Base-by-base conservation (phyloP, 306 rosid species). In the Mimosa bimucronata region DNA sequence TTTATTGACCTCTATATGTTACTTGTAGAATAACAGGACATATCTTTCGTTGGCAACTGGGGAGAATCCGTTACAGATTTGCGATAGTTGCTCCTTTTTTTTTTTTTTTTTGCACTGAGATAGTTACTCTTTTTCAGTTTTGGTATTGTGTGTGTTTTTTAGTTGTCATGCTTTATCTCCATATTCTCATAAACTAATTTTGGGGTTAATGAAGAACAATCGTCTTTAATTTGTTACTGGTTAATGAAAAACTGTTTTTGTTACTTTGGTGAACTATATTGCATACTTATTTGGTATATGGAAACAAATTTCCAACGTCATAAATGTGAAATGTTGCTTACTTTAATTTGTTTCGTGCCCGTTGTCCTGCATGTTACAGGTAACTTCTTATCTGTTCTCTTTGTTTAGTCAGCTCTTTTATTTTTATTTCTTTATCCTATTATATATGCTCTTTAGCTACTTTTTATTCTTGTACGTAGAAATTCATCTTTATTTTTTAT, bases 1-100 rank as follows among this genome's bases (percentile, higher is more conserved):
- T 30, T 38, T 66, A 53, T 26, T 68, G 37, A 70, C 38, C 26
- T 12, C 12, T 77, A 38, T 76, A 76, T 44, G 80, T 75, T 71
- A 14, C 12, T 76, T 85, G 85, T 92, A 95, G 98, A 89, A 92
- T 79, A 95, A 95, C 91, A 95, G 92, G 88, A 96, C 97, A 62
- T 90, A 95, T 90, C 98, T 95, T 86, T 98, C 98, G 52, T 82
- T 95, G 83, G 98, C 98, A 80, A 92, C 98, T 1, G 98, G 98
- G 75, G 98, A 95, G 80, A 88, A 85, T 92, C 98, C 80, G 57
- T 88, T 81, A 79, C 77, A 83, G 89, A 90, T 19, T 81, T 68
- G 48, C 71, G 65, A 90, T 92, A 84, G 92, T 95, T 77, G 71
- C 87, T 38, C 87, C 98, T 21, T 91, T 88, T 80, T 80, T 81